Base-by-base conservation (phyloP, 129 eudicot genomes). In the Mikania micrantha region DNA sequence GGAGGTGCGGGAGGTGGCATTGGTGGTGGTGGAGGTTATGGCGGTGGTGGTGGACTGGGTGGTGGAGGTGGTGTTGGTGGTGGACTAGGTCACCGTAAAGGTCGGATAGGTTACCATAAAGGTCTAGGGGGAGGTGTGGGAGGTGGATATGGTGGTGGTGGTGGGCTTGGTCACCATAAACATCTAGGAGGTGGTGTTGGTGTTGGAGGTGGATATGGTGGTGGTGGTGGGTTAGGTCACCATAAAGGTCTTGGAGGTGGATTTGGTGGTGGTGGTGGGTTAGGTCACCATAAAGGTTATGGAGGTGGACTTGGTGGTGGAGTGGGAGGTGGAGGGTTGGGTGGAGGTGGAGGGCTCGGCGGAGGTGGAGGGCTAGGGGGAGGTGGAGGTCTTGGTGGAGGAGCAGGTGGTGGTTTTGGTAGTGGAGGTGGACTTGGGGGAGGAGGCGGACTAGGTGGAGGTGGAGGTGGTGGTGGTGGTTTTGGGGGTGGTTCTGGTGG, bases 401-500 rank as follows among this genome's bases (percentile, higher is more conserved):
- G 81, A 0, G 12, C 15, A 1, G 76, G 80, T 0, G 70, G 61
- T 38, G 68, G 68, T 0, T 2, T 11, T 49, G 72, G 72, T 31
- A 28, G 40, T 35, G 40, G 40, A 35, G 56, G 41, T 1, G 79
- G 78, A 2, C 28, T 25, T 19, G 78, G 74, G 29, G 74, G 69
- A 4, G 83, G 82, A 3, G 58, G 70, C 0, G 83, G n/a, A n/a
- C n/a, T n/a, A n/a, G n/a, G 75, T 6, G 60, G 59, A 21, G 78
- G 77, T 50, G 15, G 27, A 9, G 83, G 83, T 9, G 71, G 47
- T 21, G 83, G 75, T 3, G 41, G 73, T 60, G 83, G 83, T 16
- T 59, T 39, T 61, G 83, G 83, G 2, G 82, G 82, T 5, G 83
- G 79, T 44, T 62, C 58, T 0, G 82, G 81, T 28, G 61, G 41